Percentiles rank a stretch among this genome's conserved stretches.
These are phyloP conservation scores for Hansfordia pulvinata DNA, from an alignment of 2,329 filamentous ascomycete species.

Conservation along the genomic window DNA sequence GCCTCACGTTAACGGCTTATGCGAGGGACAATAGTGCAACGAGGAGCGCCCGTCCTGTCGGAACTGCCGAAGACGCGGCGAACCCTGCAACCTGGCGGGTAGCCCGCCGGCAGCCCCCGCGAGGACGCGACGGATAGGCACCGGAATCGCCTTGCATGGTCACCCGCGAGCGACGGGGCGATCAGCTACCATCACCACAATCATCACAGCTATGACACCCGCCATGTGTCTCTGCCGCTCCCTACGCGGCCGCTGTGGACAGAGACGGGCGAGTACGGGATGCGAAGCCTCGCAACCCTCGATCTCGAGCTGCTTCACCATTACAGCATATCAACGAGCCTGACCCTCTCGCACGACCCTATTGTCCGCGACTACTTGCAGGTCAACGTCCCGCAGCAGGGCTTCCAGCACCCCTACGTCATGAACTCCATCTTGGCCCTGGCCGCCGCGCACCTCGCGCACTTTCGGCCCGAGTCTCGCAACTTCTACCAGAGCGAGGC, in stretches of 20 bases:
- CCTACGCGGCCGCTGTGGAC: slow-evolving; percentile 5
- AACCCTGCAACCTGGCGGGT: not conserved
- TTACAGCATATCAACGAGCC: slow-evolving; percentile 31
- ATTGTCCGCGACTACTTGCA: slow-evolving; percentile 30
- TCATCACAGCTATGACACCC: no score
- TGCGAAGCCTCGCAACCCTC: slow-evolving; percentile 12
- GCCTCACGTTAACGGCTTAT: no score
- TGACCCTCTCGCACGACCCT: slow-evolving; percentile 28
- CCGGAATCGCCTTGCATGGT: no score
- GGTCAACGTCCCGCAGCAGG: slow-evolving; percentile 30
- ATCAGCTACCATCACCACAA: no score
- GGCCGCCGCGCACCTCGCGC: slow-evolving; percentile 33
- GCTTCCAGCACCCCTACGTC: slow-evolving; percentile 29
- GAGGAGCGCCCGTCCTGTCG: slow-evolving; percentile 12
- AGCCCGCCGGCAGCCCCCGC: not conserved
- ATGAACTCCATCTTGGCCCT: slow-evolving; percentile 34
- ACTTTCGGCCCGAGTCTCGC: slow-evolving; percentile 20
- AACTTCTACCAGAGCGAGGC: slow-evolving; percentile 24
- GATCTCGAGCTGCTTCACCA: slow-evolving; percentile 41
- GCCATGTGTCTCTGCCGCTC: slow-evolving; percentile 6
- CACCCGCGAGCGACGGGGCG: no score
- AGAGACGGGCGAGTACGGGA: slow-evolving; percentile 3
- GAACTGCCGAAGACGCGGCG: slow-evolving; percentile 8
- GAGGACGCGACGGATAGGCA: slow-evolving; percentile 1
- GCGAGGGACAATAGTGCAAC: slow-evolving; percentile 12